These are phyloP conservation scores for Aspergillus neotritici DNA, from an alignment of 2,329 filamentous ascomycete species.

Conservation along the genomic window DNA sequence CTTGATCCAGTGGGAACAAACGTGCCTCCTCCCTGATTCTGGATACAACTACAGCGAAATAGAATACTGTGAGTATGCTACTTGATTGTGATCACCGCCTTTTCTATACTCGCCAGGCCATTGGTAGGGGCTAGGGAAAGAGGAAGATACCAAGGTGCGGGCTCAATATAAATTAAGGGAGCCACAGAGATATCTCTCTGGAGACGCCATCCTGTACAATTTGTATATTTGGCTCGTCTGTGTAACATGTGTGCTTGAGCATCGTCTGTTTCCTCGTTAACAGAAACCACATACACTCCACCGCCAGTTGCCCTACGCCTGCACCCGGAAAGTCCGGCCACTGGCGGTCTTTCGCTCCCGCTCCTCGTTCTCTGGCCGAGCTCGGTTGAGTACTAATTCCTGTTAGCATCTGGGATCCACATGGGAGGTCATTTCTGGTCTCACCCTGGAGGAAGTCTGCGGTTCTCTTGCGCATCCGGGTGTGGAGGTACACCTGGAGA, in stretches of 20 bases:
- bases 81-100: too few species aligned
- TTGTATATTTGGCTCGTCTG: slow-evolving; percentile 3
- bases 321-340: slow-evolving; percentile 78
- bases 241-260: slow-evolving; percentile 3
- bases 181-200: too few species aligned
- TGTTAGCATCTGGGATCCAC: slow-evolving; percentile 28
- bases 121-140: too few species aligned
- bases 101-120: too few species aligned
- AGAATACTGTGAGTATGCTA: too few species aligned
- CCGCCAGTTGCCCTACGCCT: slow-evolving; percentile 36
- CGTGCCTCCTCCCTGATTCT: too few species aligned
- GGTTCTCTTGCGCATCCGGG: slow-evolving; percentile 92
- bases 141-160: too few species aligned
- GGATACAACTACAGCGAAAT: too few species aligned
- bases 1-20: too few species aligned
- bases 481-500: slow-evolving; percentile 87
- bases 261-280: slow-evolving; percentile 10
- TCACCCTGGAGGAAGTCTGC: slow-evolving; percentile 96
- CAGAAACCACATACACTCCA: slow-evolving; percentile 22
- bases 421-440: slow-evolving; percentile 17
- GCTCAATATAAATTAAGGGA: too few species aligned
- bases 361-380: slow-evolving; percentile 90
- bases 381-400: slow-evolving; percentile 77
- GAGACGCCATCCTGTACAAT: too few species aligned
- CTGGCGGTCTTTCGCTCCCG: slow-evolving; percentile 98